These are phyloP conservation scores for Skeletonema tropicum DNA, from an alignment of 108 stramenopile genomes.

Conservation along the genomic window DNA sequence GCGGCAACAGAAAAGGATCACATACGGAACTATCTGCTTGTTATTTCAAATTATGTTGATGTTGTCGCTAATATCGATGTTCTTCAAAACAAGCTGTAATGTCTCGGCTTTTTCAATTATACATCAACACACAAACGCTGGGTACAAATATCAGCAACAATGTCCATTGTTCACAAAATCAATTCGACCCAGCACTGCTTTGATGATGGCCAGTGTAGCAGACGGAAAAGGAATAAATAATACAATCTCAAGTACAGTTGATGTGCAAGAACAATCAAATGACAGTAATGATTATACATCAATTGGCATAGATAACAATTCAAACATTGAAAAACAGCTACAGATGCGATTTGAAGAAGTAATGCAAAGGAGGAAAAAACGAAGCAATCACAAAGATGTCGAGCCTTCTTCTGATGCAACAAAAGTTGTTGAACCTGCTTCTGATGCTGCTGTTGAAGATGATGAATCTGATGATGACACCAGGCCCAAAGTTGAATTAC, in stretches of 20 bases:
- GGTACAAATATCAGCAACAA: background rate
- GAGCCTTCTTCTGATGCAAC: slow-evolving; percentile 1
- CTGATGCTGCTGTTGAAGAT: background rate
- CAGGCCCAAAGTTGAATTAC: background rate
- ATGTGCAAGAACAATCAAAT: background rate
- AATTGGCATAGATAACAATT: background rate
- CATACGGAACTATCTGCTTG: background rate
- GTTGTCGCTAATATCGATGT: background rate
- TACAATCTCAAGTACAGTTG: background rate
- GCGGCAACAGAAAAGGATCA: background rate
- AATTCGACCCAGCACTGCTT: background rate
- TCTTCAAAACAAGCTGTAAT: background rate
- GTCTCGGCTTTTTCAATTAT: background rate
- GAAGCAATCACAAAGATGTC: slow-evolving; percentile 2
- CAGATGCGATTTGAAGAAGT: slow-evolving; percentile 33
- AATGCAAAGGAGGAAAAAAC: slow-evolving; percentile 29
- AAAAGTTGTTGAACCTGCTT: slow-evolving; percentile 1
- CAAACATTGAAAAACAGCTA: background rate
- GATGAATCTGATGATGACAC: background rate
- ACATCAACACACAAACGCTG: background rate
- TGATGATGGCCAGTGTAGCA: background rate
- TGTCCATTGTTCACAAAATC: background rate
- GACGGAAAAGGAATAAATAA: background rate
- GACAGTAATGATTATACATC: background rate
- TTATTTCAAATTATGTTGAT: background rate